Base-by-base conservation (phyloP, 1,284 basidiomycete genomes). In the Moesziomyces aphidis region DNA sequence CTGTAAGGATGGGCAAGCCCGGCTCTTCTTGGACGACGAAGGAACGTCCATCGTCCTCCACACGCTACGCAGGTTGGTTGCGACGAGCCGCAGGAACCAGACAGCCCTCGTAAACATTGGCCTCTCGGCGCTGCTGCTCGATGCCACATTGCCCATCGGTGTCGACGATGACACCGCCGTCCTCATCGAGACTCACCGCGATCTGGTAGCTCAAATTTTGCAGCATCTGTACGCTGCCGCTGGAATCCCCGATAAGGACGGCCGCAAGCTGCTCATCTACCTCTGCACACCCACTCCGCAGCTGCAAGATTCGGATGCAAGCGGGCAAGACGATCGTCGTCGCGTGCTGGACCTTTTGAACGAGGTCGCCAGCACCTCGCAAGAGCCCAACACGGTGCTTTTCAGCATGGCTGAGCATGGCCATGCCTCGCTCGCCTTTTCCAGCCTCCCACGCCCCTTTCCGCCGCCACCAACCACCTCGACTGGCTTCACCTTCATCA, bases 391-490 rank as follows among this genome's bases (percentile, higher is more conserved):
- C 51, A 59, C 57, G 0, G 59, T 80, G 4, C 61, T 55, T 9
- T 76, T 82, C 58, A 65, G 55, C 48, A 62, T 74, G 56, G 54
- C 56, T 15, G 60, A 55, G 31, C 64, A 62, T 36, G 78, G 68
- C 2, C 72, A 75, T 53, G 65, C 67, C 7, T 81, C 77, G 22
- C 42, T 77, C 22, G 76, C 76, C 21, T 69, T 80, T 26, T 71
- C 76, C 10, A 61, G 67, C 31, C 55, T 83, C 13, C 60, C 61
- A 7, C 65, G 76, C 3, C 77, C 78, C 5, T 83, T 83, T 52
- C 81, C 81, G 4, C 75, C 77, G 10, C 21, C 50, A 0, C 1
- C 72, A 0, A 23, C 53, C 17, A 42, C 39, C 2, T 73, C 77
- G 1, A 55, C 50, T 13, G 80, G 81, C 21, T 81, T 73, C 36